Evolutionary conservation across 768 basidiomycete genomes (phyloP).

Genomic region (Dictyophora rubrovolvata): DNA sequence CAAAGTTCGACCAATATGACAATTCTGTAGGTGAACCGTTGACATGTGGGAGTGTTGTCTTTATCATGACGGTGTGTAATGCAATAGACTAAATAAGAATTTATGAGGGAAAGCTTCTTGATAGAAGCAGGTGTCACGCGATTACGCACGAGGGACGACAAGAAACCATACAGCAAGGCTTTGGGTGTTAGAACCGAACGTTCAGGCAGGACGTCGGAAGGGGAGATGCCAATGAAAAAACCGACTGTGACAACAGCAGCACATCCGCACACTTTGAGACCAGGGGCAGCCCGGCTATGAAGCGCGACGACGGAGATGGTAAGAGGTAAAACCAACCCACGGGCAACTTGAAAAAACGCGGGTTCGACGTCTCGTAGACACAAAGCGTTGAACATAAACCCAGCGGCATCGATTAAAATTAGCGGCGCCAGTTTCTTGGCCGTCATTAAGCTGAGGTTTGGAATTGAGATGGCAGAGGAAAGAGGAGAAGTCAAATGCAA

Average conservation of each 20-base stretch:
- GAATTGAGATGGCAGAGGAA: conserved; percentile 5
- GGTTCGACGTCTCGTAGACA: conserved; percentile 27
- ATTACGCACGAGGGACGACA: conserved; percentile 25
- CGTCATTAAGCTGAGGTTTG: conserved; percentile 2
- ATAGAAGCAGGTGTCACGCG: neutral
- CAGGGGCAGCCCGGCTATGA: conserved; percentile 23
- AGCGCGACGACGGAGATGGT: conserved; percentile 31
- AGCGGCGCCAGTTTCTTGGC: conserved; percentile 12
- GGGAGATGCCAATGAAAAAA: conserved; percentile 28
- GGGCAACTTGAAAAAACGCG: conserved; percentile 32
- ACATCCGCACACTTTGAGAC: conserved; percentile 16
- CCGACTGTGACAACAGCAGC: conserved; percentile 28
- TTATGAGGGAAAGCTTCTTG: neutral
- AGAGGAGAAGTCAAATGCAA: conserved; percentile 12
- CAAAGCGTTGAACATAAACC: conserved; percentile 25
- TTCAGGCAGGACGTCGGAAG: conserved; percentile 16
- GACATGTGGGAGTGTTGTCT: conserved; percentile 27
- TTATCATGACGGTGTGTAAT: conserved; percentile 35
- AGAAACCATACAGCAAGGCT: conserved; percentile 30
- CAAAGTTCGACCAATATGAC: conserved; percentile 32
- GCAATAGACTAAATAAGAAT: conserved; percentile 29
- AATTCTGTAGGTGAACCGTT: conserved; percentile 29
- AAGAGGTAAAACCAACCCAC: conserved; percentile 33
- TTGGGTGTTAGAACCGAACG: conserved; percentile 13
- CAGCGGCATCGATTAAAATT: conserved; percentile 23